Percentiles rank a stretch among this genome's conserved stretches.
Evolutionary conservation across 768 basidiomycete species (phyloP).

Genomic region (Pisolithus microcarpus): DNA sequence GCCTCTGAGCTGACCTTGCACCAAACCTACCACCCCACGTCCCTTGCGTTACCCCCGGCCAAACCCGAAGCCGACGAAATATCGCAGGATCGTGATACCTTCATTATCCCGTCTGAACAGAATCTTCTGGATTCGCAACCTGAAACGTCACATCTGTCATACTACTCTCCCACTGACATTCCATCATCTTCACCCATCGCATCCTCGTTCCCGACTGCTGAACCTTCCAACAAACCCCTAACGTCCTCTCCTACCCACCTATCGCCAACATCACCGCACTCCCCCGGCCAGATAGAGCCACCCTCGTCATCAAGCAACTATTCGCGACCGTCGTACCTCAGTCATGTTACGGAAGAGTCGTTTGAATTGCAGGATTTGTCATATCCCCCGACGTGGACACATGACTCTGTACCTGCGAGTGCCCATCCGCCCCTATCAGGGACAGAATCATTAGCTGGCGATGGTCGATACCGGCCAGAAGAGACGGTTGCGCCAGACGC

Average conservation of each 20-base stretch:
- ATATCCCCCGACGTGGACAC: constrained; percentile 6
- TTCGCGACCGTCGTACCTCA: background rate
- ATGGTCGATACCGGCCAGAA: constrained; percentile 9
- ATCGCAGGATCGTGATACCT: background rate
- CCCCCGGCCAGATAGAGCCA: constrained; percentile 1
- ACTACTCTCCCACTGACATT: constrained; percentile 50
- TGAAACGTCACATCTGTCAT: constrained; percentile 40
- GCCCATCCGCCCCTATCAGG: background rate
- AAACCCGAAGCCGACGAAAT: constrained; percentile 13
- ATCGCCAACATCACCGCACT: constrained; percentile 3
- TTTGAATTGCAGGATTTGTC: constrained; percentile 34
- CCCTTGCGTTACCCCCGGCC: constrained; percentile 20
- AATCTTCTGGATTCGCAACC: constrained; percentile 4
- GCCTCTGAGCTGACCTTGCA: constrained; percentile 48
- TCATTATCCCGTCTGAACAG: constrained; percentile 7
- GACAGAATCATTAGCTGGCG: background rate
- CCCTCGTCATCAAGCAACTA: constrained; percentile 2
- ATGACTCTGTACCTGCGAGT: background rate
- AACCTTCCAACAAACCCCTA: constrained; percentile 35
- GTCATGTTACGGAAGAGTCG: constrained; percentile 16
- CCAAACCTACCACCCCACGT: constrained; percentile 43
- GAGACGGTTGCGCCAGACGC: background rate
- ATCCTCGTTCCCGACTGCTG: constrained; percentile 38
- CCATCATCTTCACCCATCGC: constrained; percentile 53
- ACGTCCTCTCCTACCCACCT: constrained; percentile 19